These are phyloP conservation scores for Acanthamoeba triangularis DNA, from an alignment of 208 protist species.

Conservation along the genomic window DNA sequence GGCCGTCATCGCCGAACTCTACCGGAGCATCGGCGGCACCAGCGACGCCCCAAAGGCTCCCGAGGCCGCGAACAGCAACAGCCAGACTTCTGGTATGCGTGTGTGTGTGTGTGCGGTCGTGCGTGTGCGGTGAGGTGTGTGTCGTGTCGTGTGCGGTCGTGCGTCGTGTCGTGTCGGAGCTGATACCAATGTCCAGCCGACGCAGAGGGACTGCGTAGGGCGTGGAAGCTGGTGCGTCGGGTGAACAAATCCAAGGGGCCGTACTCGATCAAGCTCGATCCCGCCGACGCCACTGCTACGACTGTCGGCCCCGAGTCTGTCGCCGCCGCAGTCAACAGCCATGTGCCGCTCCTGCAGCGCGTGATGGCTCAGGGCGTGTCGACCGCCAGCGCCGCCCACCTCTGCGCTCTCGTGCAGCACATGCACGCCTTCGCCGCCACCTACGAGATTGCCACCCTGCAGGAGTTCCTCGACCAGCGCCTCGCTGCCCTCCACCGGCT, in stretches of 20 bases:
- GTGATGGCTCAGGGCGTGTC: neutral
- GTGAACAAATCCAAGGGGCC: no score
- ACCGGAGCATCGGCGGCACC: neutral
- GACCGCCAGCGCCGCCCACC: neutral
- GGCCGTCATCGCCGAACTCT: neutral
- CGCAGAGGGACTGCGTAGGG: no score
- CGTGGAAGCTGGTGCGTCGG: no score
- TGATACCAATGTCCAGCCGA: no score
- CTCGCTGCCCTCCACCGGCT: neutral
- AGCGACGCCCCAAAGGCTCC: neutral
- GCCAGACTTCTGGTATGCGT: neutral
- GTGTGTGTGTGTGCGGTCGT: neutral
- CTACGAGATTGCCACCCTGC: neutral
- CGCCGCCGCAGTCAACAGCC: neutral
- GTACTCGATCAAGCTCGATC: no score
- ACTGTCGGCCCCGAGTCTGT: no score
- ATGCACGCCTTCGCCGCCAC: neutral
- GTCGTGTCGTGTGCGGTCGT: no score
- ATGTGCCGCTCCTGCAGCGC: neutral
- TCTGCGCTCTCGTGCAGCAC: neutral
- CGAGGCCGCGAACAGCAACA: neutral
- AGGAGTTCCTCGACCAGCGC: neutral
- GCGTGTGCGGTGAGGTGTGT: no score
- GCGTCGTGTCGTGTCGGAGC: no score
- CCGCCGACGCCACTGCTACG: no score